Conservation (phyloP, 345 rosid genomes). For the Citrus sp. region DNA sequence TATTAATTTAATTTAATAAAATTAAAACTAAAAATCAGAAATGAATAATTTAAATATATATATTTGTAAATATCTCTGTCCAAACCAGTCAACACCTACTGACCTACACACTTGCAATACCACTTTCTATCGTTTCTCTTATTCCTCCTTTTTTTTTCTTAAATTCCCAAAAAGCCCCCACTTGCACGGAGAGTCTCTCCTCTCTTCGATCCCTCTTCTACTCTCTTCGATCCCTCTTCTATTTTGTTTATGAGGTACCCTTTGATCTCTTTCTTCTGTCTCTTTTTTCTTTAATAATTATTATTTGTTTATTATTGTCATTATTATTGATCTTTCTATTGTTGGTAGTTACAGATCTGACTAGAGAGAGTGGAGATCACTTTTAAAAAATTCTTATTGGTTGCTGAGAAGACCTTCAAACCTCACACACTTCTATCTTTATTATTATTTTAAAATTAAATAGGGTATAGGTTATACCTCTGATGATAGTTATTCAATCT, state of each 20-base stretch:
- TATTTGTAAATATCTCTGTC: background rate
- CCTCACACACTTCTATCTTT: no score
- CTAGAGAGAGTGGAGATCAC: no score
- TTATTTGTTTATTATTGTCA: no score
- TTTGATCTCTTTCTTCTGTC: background rate
- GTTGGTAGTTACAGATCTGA: no score
- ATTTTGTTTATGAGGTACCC: conserved; percentile 37
- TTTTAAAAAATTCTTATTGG: no score
- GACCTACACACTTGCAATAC: background rate
- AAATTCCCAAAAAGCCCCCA: background rate
- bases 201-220: conserved; percentile 19
- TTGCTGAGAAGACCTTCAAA: no score
- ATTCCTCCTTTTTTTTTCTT: background rate
- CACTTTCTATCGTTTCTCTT: background rate
- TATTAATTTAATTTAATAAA: background rate
- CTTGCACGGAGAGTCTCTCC: conserved; percentile 17
- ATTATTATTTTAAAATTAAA: no score
- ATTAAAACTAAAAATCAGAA: background rate
- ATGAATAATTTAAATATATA: background rate
- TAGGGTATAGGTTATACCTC: no score
- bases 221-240: conserved; percentile 21
- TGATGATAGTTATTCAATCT: no score
- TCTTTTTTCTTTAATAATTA: background rate
- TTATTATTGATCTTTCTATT: background rate
- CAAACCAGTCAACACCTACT: background rate